phyloP scores from a whole-genome alignment of 352 stramenopile genomes.

The Globisporangium irregulare region DNA sequence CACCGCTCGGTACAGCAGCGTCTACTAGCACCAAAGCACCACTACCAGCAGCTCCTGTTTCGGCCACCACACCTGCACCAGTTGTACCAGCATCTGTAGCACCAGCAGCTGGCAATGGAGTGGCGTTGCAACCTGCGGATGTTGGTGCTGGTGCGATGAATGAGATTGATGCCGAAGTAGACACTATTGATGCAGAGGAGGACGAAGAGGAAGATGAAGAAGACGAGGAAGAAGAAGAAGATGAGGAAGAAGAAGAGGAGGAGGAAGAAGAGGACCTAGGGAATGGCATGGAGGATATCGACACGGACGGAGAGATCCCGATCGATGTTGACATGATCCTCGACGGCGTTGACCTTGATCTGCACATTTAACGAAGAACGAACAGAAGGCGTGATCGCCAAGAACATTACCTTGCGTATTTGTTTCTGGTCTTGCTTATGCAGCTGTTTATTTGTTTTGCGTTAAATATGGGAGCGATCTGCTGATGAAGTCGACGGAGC shows the following conservation, averaged over 20 bases:
- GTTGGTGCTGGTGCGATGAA: neutral
- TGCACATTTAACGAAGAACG: slow-evolving; percentile 18
- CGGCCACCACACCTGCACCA: neutral
- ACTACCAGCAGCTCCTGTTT: neutral
- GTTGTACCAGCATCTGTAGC: neutral
- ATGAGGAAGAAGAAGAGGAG: slow-evolving; percentile 15
- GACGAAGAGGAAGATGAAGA: slow-evolving; percentile 53
- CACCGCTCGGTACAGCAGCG: neutral
- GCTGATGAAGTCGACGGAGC: neutral
- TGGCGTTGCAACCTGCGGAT: neutral
- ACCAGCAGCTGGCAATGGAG: neutral
- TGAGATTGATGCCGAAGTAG: slow-evolving; percentile 17
- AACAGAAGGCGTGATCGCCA: neutral
- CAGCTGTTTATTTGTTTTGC: slow-evolving; percentile 1
- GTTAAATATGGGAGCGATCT: slow-evolving; percentile 7
- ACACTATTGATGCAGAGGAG: slow-evolving; percentile 34
- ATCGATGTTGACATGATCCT: slow-evolving; percentile 24
- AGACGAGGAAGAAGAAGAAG: slow-evolving; percentile 40
- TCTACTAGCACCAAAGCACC: neutral
- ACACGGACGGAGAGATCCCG: slow-evolving; percentile 21
- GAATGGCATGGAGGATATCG: slow-evolving; percentile 29
- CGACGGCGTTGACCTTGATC: slow-evolving; percentile 28
- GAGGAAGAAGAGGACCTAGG: slow-evolving; percentile 36
- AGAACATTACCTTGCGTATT: neutral
- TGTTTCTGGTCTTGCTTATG: neutral